These are phyloP conservation scores for Lathyrus sativus DNA, from an alignment of 306 rosid genomes.

Conservation along the genomic window DNA sequence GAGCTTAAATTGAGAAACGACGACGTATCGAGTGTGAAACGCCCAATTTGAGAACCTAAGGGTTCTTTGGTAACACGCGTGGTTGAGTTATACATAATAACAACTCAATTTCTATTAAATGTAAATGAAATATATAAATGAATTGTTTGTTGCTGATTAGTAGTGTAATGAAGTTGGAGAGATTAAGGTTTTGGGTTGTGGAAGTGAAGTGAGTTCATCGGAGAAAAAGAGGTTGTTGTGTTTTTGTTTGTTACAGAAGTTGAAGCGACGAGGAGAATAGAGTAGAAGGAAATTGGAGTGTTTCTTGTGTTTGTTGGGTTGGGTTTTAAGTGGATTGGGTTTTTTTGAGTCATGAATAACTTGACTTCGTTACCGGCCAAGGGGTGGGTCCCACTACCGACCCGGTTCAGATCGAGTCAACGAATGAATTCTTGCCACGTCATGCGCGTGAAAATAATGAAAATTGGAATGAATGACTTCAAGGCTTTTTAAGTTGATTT, in stretches of 20 bases:
- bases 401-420: neutral
- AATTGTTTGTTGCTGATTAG: neutral
- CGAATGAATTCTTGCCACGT: conserved; percentile 16
- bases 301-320: neutral
- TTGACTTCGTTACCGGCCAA: conserved; percentile 27
- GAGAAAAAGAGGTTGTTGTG: neutral
- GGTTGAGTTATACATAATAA: conserved; percentile 52
- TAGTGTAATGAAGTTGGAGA: neutral
- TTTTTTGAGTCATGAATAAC: neutral
- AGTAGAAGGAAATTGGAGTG: neutral
- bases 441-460: neutral
- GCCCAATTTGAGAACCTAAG: conserved; percentile 57
- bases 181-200: neutral
- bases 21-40: conserved; percentile 49
- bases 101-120: neutral
- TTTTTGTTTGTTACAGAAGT: neutral
- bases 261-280: neutral
- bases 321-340: conserved; percentile 18
- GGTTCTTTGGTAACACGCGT: conserved; percentile 56
- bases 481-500: too few relatives aligned
- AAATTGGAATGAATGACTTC: too few relatives aligned
- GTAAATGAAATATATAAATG: neutral
- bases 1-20: conserved; percentile 39
- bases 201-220: conserved; percentile 11
- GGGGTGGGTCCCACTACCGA: neutral